Evolutionary conservation across 371 early-diverging fungal genomes (phyloP), one percentile per base, ranked within the genome.

Genomic region (Syncephalastrum contaminatum): DNA sequence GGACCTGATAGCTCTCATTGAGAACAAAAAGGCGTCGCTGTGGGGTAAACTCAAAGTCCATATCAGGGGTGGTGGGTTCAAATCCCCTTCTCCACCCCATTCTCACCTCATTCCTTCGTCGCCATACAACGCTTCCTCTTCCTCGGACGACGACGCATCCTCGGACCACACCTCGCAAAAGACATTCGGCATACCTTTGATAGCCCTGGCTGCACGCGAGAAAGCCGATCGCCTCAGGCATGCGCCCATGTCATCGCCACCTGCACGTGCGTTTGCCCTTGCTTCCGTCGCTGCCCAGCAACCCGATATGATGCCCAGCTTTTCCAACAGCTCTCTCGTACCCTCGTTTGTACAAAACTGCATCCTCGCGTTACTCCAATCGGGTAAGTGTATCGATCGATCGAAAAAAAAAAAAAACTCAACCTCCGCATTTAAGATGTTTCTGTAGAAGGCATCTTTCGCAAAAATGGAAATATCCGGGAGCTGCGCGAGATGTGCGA

Each of bases 381-480:
- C 86, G 86, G 92, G 85, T 60, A 58, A 57, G 21, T 20, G 25
- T 6, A 30, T 30, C 36, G 36, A 30, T 30, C 36, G 36, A 30
- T 30, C 36, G 36, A 30, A 67, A 20, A 51, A 22, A 18, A 4
- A 16, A 13, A 43, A 43, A 15, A 30, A 30, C 36, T 30, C 36
- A 30, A 30, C 10, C 10, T 30, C 10, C 10, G 36, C 36, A 10
- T 30, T 30, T 30, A 30, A 88, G 92, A 95, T 66, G 77, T 98
- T 73, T 67, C 80, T 0, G 84, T 88, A 7, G 97, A 97, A 73
- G 98, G 98, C 6, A 88, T 97, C 6, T 98, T 98, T 81, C 83
- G 98, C 54, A 97, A 96, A 68, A 98, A 94, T 62, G 98, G 98
- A 15, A 97, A 98, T 65, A 95, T 98, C 56, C 80, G 91, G 43